phyloP scores from a whole-genome alignment of 129 eudicot genomes.

The Solidago caesia region DNA sequence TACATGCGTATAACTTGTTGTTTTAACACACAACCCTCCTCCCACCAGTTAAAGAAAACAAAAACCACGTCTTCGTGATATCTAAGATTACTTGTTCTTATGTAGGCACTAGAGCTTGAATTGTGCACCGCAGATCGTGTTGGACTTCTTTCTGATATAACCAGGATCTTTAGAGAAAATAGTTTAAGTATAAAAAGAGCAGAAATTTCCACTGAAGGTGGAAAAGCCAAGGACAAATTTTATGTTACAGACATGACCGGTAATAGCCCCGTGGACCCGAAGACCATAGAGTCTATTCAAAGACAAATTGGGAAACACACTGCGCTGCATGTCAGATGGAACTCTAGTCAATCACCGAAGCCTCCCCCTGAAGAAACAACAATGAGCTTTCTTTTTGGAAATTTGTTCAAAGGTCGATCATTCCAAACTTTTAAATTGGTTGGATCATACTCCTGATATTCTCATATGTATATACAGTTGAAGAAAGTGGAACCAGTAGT shows the following conservation, averaged over 20 bases:
- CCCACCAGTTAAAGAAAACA: no score
- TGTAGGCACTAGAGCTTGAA: constrained; percentile 76
- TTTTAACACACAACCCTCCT: no score
- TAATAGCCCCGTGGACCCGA: constrained; percentile 62
- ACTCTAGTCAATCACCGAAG: constrained; percentile 38
- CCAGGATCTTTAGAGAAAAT: constrained; percentile 88
- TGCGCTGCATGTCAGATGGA: constrained; percentile 55
- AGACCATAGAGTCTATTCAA: constrained; percentile 61
- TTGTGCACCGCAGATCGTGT: constrained; percentile 70
- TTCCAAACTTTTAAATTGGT: constrained; percentile 42
- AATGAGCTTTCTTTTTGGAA: constrained; percentile 68
- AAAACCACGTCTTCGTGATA: not conserved
- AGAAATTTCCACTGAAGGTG: constrained; percentile 74
- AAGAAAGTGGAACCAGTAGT: constrained; percentile 11
- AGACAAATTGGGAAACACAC: constrained; percentile 65
- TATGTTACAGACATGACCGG: constrained; percentile 86
- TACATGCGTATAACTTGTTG: not conserved
- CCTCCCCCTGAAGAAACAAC: constrained; percentile 59
- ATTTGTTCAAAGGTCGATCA: constrained; percentile 50
- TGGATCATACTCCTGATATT: constrained; percentile 25
- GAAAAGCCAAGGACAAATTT: constrained; percentile 73
- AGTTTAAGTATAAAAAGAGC: constrained; percentile 81
- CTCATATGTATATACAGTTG: not conserved
- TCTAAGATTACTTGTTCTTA: not conserved
- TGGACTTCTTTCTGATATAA: constrained; percentile 89